phyloP scores from a whole-genome alignment of 305 asterid species.

The Fraxinus albicans region DNA sequence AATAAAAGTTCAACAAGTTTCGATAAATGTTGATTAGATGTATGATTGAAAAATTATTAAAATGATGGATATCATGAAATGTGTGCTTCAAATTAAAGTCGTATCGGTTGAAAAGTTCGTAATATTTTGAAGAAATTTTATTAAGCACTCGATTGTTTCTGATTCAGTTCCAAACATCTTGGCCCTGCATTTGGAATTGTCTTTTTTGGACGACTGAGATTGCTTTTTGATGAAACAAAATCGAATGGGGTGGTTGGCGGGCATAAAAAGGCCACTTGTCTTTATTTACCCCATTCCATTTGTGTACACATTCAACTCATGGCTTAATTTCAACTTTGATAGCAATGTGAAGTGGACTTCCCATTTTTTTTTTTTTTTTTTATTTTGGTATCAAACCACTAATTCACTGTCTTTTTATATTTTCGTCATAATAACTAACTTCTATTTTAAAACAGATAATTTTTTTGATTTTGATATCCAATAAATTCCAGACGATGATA shows the following conservation, averaged over 20 bases:
- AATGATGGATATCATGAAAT: too few species aligned
- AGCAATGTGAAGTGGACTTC: not conserved
- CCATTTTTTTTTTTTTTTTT: too few species aligned
- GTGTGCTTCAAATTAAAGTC: not conserved
- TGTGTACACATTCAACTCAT: not conserved
- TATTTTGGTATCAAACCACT: not conserved
- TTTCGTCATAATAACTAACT: not conserved
- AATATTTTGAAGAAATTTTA: not conserved
- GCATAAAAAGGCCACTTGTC: not conserved
- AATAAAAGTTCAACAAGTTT: too few species aligned
- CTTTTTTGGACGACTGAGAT: not conserved
- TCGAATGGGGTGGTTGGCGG: not conserved
- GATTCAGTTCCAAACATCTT: not conserved
- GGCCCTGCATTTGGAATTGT: not conserved
- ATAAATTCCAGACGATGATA: too few species aligned
- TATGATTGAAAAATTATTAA: not conserved
- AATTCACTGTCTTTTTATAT: not conserved
- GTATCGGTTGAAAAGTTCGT: too few species aligned
- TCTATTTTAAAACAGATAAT: too few species aligned
- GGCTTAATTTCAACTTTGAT: not conserved
- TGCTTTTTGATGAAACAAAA: conserved; percentile 5
- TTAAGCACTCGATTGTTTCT: conserved; percentile 28
- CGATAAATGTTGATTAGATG: not conserved
- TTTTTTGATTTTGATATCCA: too few species aligned
- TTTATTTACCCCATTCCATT: too few species aligned